Base-by-base conservation (phyloP, 2,329 filamentous ascomycete genomes). In the Cadophora gregata region DNA sequence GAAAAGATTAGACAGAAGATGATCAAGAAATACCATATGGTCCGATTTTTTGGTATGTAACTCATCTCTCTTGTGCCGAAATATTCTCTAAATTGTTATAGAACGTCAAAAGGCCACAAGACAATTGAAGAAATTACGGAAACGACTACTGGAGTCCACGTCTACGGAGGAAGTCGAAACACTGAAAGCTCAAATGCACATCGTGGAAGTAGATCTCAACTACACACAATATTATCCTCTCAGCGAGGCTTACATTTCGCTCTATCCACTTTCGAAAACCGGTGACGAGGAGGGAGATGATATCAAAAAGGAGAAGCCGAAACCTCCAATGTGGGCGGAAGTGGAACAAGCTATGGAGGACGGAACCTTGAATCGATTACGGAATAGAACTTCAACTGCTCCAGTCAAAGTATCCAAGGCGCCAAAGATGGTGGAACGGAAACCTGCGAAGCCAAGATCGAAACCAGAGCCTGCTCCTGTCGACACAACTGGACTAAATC, bases 11-110 rank as follows among this genome's bases (percentile, higher is more conserved):
- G 87, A 71, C 84, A 84, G 72, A 84, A 87, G 67, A 92, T 94
- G 86, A 93, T 94, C 69, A 83, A 83, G 60, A 91, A 89, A 77
- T 96, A 93, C 74, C 92, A 95, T 77, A 94, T 93, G 86, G 87
- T 95, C 60, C 84, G 92, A 31, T 96, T 96, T 77, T 95, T 95
- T 78, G 92, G 92, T 91, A 82, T 5, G 61, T 60, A 21, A 10
- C 6, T n/a, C 42, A 47, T 6, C 12, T 59, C 3, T 21, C 31
- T 58, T 47, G 9, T 64, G 5, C 10, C 7, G 1, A 5, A 1
- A 33, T 50, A 29, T 21, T 38, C 16, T 48, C 67, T 73, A 10
- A 71, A 61, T 16, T 14, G 47, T 59, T 59, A 19, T 69, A 91
- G 90, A 93, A 72, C 85, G 90, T 58, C 89, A 92, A 79, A 93